Conservation (phyloP, 257 asterid genomes). For the Avicennia marina region DNA sequence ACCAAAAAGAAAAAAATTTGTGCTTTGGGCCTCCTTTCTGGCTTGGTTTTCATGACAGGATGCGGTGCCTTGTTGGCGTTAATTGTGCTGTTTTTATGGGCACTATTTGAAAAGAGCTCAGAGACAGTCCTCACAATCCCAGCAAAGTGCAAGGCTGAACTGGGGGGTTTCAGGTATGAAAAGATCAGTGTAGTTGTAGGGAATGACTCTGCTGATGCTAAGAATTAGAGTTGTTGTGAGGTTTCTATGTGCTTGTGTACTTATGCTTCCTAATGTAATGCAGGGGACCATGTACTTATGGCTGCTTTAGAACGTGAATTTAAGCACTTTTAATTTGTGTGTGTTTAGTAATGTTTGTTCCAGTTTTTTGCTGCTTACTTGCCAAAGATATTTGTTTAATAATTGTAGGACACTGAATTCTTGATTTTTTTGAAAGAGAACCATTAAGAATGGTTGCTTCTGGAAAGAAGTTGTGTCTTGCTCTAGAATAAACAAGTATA, state of each 20-base stretch:
- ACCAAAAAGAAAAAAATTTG: conserved; percentile 38
- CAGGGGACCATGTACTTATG: conserved; percentile 14
- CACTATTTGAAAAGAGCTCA: conserved; percentile 32
- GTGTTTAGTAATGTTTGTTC: too few relatives aligned
- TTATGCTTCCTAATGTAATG: conserved; percentile 27
- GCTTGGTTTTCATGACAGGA: conserved; percentile 55
- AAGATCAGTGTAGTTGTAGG: conserved; percentile 53
- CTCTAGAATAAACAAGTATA: too few relatives aligned
- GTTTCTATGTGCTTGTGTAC: conserved; percentile 23
- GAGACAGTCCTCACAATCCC: conserved; percentile 49
- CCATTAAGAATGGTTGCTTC: conserved; percentile 3
- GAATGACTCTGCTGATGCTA: conserved; percentile 32
- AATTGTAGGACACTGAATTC: background rate
- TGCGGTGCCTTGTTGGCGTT: conserved; percentile 53
- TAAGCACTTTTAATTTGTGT: conserved; percentile 20
- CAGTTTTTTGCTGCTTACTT: background rate
- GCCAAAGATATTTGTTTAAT: conserved; percentile 11
- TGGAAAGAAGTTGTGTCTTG: background rate
- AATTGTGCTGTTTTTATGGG: conserved; percentile 47
- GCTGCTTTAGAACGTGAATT: conserved; percentile 16
- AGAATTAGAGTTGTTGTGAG: conserved; percentile 31
- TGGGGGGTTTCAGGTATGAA: conserved; percentile 64
- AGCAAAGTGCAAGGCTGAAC: conserved; percentile 31
- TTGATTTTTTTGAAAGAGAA: conserved; percentile 3
- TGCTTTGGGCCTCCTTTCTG: conserved; percentile 47